These are phyloP conservation scores for Tricholoma saponaceum DNA, from an alignment of 768 basidiomycete species.

Conservation along the genomic window DNA sequence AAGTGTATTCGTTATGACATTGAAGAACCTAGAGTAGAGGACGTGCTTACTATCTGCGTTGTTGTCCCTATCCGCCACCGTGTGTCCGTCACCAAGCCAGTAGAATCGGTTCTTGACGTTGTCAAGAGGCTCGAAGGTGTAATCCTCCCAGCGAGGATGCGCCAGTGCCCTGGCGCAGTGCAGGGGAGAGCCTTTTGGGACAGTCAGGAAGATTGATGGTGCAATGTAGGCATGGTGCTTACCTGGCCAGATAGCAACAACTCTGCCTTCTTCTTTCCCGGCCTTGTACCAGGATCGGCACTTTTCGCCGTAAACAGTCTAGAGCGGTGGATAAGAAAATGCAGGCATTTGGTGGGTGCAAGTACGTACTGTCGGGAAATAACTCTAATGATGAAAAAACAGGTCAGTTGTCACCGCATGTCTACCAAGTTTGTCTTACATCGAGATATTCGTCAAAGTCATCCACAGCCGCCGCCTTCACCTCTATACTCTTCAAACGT, in stretches of 20 bases:
- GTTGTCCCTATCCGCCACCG: slow-evolving; percentile 40
- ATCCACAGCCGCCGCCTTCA: slow-evolving; percentile 52
- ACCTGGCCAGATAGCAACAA: slow-evolving; percentile 62
- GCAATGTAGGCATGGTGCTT: slow-evolving; percentile 4
- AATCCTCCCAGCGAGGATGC: slow-evolving; percentile 66
- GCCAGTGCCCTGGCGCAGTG: slow-evolving; percentile 46
- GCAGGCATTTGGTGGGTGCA: neutral
- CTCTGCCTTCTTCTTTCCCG: slow-evolving; percentile 53
- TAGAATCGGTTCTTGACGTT: slow-evolving; percentile 43
- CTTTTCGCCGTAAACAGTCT: slow-evolving; percentile 57
- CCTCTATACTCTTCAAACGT: slow-evolving; percentile 57
- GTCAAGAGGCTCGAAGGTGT: slow-evolving; percentile 44
- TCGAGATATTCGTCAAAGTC: slow-evolving; percentile 62
- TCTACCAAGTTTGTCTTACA: slow-evolving; percentile 23
- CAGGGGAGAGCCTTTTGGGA: slow-evolving; percentile 42
- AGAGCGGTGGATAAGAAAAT: neutral
- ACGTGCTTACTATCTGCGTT: slow-evolving; percentile 27
- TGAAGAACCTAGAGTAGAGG: neutral
- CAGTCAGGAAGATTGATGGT: neutral
- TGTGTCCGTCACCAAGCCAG: slow-evolving; percentile 62
- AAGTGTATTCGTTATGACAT: neutral
- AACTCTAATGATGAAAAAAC: slow-evolving; percentile 27
- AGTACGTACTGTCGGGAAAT: slow-evolving; percentile 39
- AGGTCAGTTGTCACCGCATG: neutral
- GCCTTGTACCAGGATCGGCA: slow-evolving; percentile 65